Evolutionary conservation across 2,329 filamentous ascomycete genomes (phyloP).

Genomic region (Aspergillus spinulosporus): DNA sequence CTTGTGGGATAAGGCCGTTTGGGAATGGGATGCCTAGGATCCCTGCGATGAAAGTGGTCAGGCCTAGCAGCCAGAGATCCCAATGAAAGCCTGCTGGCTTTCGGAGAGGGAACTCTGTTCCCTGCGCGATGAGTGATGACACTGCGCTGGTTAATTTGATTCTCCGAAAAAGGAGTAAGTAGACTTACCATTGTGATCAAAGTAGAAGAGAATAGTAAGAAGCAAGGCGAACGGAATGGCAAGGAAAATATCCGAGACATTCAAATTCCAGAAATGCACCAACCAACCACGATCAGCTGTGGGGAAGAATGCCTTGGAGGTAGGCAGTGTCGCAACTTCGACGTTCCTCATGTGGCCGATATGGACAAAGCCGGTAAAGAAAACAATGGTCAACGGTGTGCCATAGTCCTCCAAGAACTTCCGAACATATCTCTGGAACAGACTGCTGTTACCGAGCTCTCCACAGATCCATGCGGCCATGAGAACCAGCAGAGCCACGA

Average conservation of each 20-base stretch:
- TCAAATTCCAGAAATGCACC: slow-evolving; percentile 77
- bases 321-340: slow-evolving; percentile 70
- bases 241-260: slow-evolving; percentile 71
- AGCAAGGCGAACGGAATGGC: slow-evolving; percentile 85
- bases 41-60: slow-evolving; percentile 74
- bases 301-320: slow-evolving; percentile 74
- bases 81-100: slow-evolving; percentile 85
- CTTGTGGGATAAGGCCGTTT: slow-evolving; percentile 80
- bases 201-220: slow-evolving; percentile 82
- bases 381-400: slow-evolving; percentile 76
- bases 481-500: slow-evolving; percentile 74
- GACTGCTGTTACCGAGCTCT: slow-evolving; percentile 65
- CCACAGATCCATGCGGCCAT: slow-evolving; percentile 74
- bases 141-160: slow-evolving; percentile 49
- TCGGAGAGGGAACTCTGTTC: slow-evolving; percentile 75
- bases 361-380: slow-evolving; percentile 88
- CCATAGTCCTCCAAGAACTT: slow-evolving; percentile 89
- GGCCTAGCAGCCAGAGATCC: slow-evolving; percentile 77
- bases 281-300: slow-evolving; percentile 74
- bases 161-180: not conserved
- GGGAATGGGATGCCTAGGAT: slow-evolving; percentile 79
- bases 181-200: slow-evolving; percentile 76
- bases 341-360: slow-evolving; percentile 78
- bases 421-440: slow-evolving; percentile 73
- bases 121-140: slow-evolving; percentile 78